phyloP scores from a whole-genome alignment of 2,329 filamentous ascomycete genomes.

The Penicillium sp. region DNA sequence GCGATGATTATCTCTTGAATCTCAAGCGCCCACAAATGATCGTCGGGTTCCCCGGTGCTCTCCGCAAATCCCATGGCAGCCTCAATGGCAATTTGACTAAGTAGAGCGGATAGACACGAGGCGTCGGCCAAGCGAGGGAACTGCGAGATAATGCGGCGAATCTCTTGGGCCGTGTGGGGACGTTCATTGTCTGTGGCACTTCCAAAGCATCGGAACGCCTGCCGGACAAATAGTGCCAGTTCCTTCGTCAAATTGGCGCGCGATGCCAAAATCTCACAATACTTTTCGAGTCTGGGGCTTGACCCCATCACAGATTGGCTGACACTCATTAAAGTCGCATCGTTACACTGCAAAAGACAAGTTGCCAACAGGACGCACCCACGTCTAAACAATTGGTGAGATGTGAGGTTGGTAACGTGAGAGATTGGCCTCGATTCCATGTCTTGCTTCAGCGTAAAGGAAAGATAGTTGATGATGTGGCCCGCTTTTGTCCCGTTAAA shows the following conservation, averaged over 20 bases:
- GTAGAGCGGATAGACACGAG: conserved; percentile 26
- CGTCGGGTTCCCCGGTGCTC: conserved; percentile 35
- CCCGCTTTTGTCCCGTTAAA: conserved; percentile 24
- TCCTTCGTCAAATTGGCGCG: conserved; percentile 35
- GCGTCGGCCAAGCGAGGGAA: conserved; percentile 21
- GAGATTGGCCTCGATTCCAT: conserved; percentile 13
- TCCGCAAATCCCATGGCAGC: conserved; percentile 43
- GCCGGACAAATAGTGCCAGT: conserved; percentile 33
- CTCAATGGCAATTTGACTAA: conserved; percentile 39
- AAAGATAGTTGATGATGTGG: conserved; percentile 25
- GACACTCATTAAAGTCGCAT: conserved; percentile 12
- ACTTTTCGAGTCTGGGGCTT: conserved; percentile 28
- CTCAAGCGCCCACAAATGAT: conserved; percentile 40
- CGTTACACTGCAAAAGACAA: conserved; percentile 30
- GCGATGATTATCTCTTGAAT: conserved; percentile 35
- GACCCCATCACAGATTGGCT: conserved; percentile 14
- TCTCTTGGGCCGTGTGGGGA: conserved; percentile 23
- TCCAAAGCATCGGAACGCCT: conserved; percentile 36
- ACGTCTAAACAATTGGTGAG: conserved; percentile 30
- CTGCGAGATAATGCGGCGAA: conserved; percentile 28
- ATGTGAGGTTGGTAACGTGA: conserved; percentile 9
- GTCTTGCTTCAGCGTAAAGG: conserved; percentile 24
- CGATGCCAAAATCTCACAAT: conserved; percentile 28
- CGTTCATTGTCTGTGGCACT: conserved; percentile 23
- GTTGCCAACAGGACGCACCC: conserved; percentile 34